Evolutionary conservation across 306 rosid genomes (phyloP).

Genomic region (Medicago ruthenica): DNA sequence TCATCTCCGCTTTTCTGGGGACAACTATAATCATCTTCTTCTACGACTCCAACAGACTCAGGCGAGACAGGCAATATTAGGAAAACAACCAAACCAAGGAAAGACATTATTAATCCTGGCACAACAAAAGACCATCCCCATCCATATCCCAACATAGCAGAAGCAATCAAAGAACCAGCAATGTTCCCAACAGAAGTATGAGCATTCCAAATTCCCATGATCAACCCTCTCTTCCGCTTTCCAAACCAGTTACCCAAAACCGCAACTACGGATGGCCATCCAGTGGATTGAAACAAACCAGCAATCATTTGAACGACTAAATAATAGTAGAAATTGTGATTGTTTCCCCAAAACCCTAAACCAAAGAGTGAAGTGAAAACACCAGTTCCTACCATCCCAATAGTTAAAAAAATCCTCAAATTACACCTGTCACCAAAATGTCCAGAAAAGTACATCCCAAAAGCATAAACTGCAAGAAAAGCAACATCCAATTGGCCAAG

Average conservation of each 20-base stretch:
- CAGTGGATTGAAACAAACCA: constrained; percentile 94
- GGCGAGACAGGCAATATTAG: constrained; percentile 77
- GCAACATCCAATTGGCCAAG: constrained; percentile 95
- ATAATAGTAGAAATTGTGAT: constrained; percentile 77
- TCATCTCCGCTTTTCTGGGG: constrained; percentile 68
- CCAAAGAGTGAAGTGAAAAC: constrained; percentile 85
- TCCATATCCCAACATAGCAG: constrained; percentile 82
- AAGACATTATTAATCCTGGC: constrained; percentile 72
- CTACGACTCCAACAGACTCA: constrained; percentile 68
- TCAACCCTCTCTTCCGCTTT: constrained; percentile 92
- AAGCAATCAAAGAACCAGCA: constrained; percentile 86
- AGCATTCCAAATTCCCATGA: constrained; percentile 99
- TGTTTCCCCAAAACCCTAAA: constrained; percentile 80
- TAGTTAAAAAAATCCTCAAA: constrained; percentile 79
- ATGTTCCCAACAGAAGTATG: constrained; percentile 96
- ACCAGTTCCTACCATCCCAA: constrained; percentile 96
- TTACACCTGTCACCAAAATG: constrained; percentile 84
- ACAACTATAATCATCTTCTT: constrained; percentile 58
- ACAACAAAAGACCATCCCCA: constrained; percentile 98
- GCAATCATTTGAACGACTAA: constrained; percentile 81
- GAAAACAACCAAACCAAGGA: constrained; percentile 71
- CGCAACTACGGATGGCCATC: constrained; percentile 98
- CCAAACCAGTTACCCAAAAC: constrained; percentile 98
- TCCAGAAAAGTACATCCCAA: constrained; percentile 98
- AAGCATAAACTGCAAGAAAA: constrained; percentile 82